These are phyloP conservation scores for Russula sp. DNA, from an alignment of 768 basidiomycete species.

Conservation along the genomic window DNA sequence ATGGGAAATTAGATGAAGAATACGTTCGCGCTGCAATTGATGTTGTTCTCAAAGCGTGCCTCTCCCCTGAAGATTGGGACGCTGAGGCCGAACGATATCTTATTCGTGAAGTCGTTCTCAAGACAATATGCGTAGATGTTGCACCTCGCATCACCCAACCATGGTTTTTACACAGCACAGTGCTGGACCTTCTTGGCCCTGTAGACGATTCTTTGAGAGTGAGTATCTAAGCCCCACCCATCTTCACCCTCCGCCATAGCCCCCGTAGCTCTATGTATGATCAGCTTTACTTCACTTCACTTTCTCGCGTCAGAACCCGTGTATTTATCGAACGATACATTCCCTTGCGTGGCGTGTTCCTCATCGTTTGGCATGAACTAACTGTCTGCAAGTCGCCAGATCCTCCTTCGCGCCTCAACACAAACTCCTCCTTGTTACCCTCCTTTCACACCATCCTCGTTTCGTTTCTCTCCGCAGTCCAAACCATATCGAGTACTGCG, in stretches of 20 bases:
- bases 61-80: constrained; percentile 74
- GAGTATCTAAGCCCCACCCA: not conserved
- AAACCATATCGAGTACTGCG: constrained; percentile 61
- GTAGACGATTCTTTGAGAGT: constrained; percentile 10
- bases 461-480: constrained; percentile 66
- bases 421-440: constrained; percentile 20
- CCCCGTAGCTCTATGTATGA: too few species aligned
- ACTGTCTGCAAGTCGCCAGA: constrained; percentile 24
- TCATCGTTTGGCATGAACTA: not conserved
- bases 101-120: constrained; percentile 76
- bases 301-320: too few species aligned
- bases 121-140: constrained; percentile 52
- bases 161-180: constrained; percentile 79
- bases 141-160: constrained; percentile 68
- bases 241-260: too few species aligned
- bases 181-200: constrained; percentile 61
- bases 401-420: constrained; percentile 28
- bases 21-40: constrained; percentile 81
- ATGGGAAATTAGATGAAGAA: constrained; percentile 62
- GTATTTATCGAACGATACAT: too few species aligned
- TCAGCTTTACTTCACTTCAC: too few species aligned
- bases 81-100: constrained; percentile 78
- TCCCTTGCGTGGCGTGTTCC: too few species aligned
- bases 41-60: constrained; percentile 61
- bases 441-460: constrained; percentile 55